Percentiles rank a stretch among this genome's conserved stretches.
Conservation (phyloP, 495 filamentous ascomycete species). For the Schizothecium vesticola region DNA sequence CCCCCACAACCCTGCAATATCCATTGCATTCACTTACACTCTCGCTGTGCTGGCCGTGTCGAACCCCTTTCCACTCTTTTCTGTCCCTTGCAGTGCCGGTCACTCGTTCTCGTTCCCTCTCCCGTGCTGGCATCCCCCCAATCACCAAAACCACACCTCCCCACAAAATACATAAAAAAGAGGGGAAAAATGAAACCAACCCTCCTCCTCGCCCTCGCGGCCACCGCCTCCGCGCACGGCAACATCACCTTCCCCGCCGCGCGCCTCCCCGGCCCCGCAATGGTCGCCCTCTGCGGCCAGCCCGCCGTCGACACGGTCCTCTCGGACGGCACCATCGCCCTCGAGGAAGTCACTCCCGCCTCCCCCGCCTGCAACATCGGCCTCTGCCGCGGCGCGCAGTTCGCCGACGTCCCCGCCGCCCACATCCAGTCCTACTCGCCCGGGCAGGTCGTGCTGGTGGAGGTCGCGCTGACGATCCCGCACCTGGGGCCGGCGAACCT, state of each 20-base stretch:
- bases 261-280: slow-evolving; percentile 56
- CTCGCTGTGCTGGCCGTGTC: background rate
- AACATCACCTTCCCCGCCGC: slow-evolving; percentile 53
- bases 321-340: slow-evolving; percentile 47
- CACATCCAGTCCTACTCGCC: slow-evolving; percentile 54
- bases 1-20: background rate
- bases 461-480: slow-evolving; percentile 44
- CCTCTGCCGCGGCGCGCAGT: slow-evolving; percentile 65
- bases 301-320: slow-evolving; percentile 53
- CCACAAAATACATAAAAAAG: background rate
- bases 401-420: slow-evolving; percentile 54
- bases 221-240: slow-evolving; percentile 56
- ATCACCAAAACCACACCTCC: too few species aligned
- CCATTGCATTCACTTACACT: background rate
- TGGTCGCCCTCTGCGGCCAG: slow-evolving; percentile 54
- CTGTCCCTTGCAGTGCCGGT: slow-evolving; percentile 19
- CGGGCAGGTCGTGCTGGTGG: slow-evolving; percentile 54
- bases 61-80: background rate
- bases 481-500: slow-evolving; percentile 66
- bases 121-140: background rate
- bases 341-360: slow-evolving; percentile 14
- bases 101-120: slow-evolving; percentile 18
- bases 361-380: slow-evolving; percentile 18
- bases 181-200: slow-evolving; percentile 10
- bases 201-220: slow-evolving; percentile 31